Evolutionary conservation across 495 filamentous ascomycete genomes (phyloP).

Genomic region (Aspergillus panamensis): DNA sequence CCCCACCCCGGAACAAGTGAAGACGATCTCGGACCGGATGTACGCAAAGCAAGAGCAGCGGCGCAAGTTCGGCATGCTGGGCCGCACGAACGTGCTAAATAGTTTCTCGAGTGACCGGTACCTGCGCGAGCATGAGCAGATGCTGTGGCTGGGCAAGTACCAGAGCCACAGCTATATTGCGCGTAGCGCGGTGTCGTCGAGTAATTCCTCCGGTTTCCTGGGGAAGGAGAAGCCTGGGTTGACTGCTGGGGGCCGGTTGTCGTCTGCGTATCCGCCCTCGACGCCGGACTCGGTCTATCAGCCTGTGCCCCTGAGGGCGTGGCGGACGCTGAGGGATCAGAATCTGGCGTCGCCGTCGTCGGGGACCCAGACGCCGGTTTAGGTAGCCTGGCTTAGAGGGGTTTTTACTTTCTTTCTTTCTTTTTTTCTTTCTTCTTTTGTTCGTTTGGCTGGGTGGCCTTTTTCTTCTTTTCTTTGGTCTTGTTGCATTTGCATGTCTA

Average conservation of each 20-base stretch:
- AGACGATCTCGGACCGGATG: constrained; percentile 53
- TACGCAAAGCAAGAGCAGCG: constrained; percentile 55
- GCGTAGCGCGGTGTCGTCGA: constrained; percentile 6
- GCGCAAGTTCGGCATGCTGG: constrained; percentile 56
- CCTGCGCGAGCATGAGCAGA: constrained; percentile 63
- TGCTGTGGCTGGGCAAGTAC: constrained; percentile 59
- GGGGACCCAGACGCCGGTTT: constrained; percentile 11
- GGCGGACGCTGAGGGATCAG: constrained; percentile 5
- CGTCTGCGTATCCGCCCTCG: background rate
- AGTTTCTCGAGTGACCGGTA: constrained; percentile 57
- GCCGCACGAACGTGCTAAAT: constrained; percentile 52
- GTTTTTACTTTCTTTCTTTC: background rate
- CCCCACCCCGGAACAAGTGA: constrained; percentile 48
- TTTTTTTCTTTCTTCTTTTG: background rate
- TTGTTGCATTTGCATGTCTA: too few relatives aligned
- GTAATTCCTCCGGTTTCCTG: background rate
- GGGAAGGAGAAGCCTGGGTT: constrained; percentile 8
- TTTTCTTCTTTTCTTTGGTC: too few relatives aligned
- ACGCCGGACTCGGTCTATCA: constrained; percentile 11
- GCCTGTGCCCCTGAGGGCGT: constrained; percentile 2
- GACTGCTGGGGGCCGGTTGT: constrained; percentile 2
- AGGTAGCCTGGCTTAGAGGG: too few relatives aligned
- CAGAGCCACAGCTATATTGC: constrained; percentile 22
- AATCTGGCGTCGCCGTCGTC: background rate
- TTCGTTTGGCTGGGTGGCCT: background rate